A percentile compares a stretch with the other conserved stretches of the same genome.
Conservation (phyloP, 257 asterid genomes). For the Echites panduratus region DNA sequence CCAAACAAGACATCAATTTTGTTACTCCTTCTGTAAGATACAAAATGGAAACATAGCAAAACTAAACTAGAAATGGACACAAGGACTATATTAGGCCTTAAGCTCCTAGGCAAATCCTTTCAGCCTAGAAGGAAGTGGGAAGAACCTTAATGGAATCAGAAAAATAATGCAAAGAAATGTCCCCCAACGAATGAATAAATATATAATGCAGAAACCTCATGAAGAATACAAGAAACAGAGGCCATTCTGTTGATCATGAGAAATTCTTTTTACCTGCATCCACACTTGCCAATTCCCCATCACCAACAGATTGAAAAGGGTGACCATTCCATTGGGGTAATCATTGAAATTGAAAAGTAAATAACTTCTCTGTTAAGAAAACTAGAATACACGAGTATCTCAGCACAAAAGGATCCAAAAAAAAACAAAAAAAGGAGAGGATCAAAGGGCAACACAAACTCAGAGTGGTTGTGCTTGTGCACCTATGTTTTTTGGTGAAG, state of each 20-base stretch:
- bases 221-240: not conserved
- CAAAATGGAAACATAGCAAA: too few species aligned
- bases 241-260: not conserved
- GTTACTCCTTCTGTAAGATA: too few species aligned
- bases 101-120: not conserved
- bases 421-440: not conserved
- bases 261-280: slow-evolving; percentile 72
- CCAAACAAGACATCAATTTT: too few species aligned
- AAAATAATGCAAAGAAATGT: not conserved
- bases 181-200: not conserved
- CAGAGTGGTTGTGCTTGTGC: not conserved
- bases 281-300: slow-evolving; percentile 97
- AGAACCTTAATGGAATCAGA: not conserved
- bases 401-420: not conserved
- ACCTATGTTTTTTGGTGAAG: not conserved
- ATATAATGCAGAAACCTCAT: not conserved
- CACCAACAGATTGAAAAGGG: slow-evolving; percentile 92
- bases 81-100: not conserved
- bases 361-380: slow-evolving; percentile 53
- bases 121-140: not conserved
- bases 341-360: slow-evolving; percentile 97
- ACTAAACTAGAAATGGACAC: not conserved
- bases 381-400: not conserved
- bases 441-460: not conserved
- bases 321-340: slow-evolving; percentile 94